phyloP scores from a whole-genome alignment of 352 stramenopile species.

The Phytophthora rubi region DNA sequence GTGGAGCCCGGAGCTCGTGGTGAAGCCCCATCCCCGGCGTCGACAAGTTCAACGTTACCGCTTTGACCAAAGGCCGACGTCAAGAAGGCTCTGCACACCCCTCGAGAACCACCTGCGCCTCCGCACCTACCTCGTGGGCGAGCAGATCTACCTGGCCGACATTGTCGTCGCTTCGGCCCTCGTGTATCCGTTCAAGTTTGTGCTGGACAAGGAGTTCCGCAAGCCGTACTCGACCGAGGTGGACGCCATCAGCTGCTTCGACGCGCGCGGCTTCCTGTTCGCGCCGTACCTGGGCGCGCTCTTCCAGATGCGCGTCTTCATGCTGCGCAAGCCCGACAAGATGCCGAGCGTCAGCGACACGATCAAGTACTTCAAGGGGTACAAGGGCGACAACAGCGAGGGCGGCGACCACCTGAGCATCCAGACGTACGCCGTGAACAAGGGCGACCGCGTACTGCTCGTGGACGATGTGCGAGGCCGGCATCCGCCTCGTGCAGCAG shows the following conservation, averaged over 20 bases:
- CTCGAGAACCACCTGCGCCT: too few species aligned
- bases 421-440: slow-evolving; percentile 74
- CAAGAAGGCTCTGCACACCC: too few species aligned
- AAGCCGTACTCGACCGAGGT: slow-evolving; percentile 25
- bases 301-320: slow-evolving; percentile 98
- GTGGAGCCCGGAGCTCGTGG: too few species aligned
- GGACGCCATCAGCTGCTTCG: slow-evolving; percentile 92
- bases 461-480: slow-evolving; percentile 87
- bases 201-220: too few species aligned
- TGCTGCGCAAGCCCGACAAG: slow-evolving; percentile 98
- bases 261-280: slow-evolving; percentile 97
- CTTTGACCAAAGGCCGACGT: too few species aligned
- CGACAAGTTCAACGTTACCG: too few species aligned
- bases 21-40: too few species aligned
- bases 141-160: too few species aligned
- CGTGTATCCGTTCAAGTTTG: too few species aligned
- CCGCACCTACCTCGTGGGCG: too few species aligned
- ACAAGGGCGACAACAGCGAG: slow-evolving; percentile 86
- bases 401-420: slow-evolving; percentile 90
- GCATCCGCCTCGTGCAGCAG: too few species aligned
- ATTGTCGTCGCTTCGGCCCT: too few species aligned
- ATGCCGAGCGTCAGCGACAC: slow-evolving; percentile 95
- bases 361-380: slow-evolving; percentile 94
- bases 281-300: slow-evolving; percentile 94
- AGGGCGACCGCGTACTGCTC: slow-evolving; percentile 92